Percentiles rank a stretch among this genome's conserved stretches.
Conservation (phyloP, 352 stramenopile species). For the Thraustotheca clavata region DNA sequence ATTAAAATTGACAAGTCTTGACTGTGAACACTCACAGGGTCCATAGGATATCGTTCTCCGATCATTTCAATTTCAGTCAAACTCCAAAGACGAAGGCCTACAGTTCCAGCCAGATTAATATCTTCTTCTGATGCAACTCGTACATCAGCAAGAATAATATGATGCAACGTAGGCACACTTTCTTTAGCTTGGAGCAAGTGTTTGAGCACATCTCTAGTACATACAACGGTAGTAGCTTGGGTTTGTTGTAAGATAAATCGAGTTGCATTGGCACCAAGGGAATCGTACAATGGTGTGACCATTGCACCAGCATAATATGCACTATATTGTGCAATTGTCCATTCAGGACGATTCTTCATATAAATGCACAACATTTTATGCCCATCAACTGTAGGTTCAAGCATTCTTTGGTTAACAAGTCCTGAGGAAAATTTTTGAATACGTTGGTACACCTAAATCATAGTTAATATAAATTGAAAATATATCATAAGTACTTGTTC, state of each 20-base stretch:
- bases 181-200: slow-evolving; percentile 50
- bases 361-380: slow-evolving; percentile 69
- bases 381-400: slow-evolving; percentile 23
- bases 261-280: slow-evolving; percentile 22
- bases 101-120: not conserved
- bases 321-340: slow-evolving; percentile 74
- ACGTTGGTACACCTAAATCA: slow-evolving; percentile 28
- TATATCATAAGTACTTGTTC: slow-evolving; percentile 29
- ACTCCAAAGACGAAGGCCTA: not conserved
- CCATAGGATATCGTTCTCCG: not conserved
- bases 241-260: slow-evolving; percentile 23
- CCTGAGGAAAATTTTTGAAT: slow-evolving; percentile 9
- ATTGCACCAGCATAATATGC: not conserved
- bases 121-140: not conserved
- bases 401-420: slow-evolving; percentile 1
- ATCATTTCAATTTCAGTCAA: slow-evolving; percentile 11
- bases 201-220: slow-evolving; percentile 18
- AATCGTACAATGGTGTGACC: slow-evolving; percentile 24
- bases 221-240: slow-evolving; percentile 23
- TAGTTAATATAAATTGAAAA: slow-evolving; percentile 38
- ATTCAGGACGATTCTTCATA: slow-evolving; percentile 87
- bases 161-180: slow-evolving; percentile 41
- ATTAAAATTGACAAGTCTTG: slow-evolving; percentile 20
- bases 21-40: not conserved
- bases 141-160: slow-evolving; percentile 20